A percentile compares a stretch with the other conserved stretches of the same genome.
phyloP scores from a whole-genome alignment of 495 filamentous ascomycete genomes.

The Amorphotheca resinae region DNA sequence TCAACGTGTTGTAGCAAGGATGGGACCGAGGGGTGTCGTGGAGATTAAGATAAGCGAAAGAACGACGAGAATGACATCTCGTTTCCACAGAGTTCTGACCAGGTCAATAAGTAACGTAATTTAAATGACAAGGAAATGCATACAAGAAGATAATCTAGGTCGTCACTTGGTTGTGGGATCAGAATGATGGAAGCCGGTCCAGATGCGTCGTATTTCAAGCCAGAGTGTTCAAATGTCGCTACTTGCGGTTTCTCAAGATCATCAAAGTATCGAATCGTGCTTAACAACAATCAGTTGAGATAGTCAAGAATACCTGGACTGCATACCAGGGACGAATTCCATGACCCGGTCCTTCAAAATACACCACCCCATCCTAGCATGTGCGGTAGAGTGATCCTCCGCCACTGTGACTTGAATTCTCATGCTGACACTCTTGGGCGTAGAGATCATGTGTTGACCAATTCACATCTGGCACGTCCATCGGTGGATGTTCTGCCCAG shows the following conservation, averaged over 20 bases:
- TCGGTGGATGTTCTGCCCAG: constrained; percentile 39
- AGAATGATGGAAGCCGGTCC: constrained; percentile 58
- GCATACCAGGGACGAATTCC: constrained; percentile 47
- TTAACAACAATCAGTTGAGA: constrained; percentile 23
- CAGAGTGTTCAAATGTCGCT: constrained; percentile 26
- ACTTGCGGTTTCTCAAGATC: constrained; percentile 34
- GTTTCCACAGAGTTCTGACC: constrained; percentile 74
- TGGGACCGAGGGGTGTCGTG: constrained; percentile 64
- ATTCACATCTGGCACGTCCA: constrained; percentile 29
- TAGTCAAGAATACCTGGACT: background rate
- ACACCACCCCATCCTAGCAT: background rate
- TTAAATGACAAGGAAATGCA: background rate
- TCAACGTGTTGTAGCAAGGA: constrained; percentile 82
- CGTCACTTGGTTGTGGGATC: constrained; percentile 57
- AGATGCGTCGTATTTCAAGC: constrained; percentile 60
- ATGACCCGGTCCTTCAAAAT: constrained; percentile 22
- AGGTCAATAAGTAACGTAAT: constrained; percentile 10
- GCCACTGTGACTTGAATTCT: too few relatives aligned
- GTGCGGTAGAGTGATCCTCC: too few relatives aligned
- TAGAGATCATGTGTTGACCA: constrained; percentile 43
- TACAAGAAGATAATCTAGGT: constrained; percentile 60
- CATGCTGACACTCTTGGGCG: background rate
- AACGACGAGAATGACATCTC: constrained; percentile 65
- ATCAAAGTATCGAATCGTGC: constrained; percentile 54
- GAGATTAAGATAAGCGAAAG: constrained; percentile 72